Evolutionary conservation across 2,329 filamentous ascomycete species (phyloP).

Genomic region (Hymenoscyphus fraxineus): DNA sequence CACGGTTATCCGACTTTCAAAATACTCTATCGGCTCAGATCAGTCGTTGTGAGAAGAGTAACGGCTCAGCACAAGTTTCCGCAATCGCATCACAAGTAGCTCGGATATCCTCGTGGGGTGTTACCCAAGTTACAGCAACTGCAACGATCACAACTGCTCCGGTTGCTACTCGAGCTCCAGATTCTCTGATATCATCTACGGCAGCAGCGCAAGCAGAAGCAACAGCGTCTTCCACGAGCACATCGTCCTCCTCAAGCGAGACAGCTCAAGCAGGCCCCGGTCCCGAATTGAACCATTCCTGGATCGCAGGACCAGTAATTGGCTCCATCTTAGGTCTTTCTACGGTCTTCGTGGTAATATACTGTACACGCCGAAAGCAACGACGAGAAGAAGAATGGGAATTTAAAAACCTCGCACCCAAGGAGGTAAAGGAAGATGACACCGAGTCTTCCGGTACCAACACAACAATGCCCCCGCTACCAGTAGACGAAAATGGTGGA

Average conservation of each 20-base stretch:
- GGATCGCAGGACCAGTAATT: slow-evolving; percentile 29
- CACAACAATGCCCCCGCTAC: background rate
- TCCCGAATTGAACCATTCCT: slow-evolving; percentile 17
- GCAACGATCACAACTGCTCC: background rate
- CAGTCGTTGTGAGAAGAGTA: slow-evolving; percentile 21
- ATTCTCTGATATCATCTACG: background rate
- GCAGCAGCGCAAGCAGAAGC: background rate
- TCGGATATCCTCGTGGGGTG: slow-evolving; percentile 10
- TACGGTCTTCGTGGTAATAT: slow-evolving; percentile 28
- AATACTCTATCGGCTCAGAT: slow-evolving; percentile 15
- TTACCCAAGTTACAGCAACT: background rate
- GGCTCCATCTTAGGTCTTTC: slow-evolving; percentile 27
- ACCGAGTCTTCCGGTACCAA: slow-evolving; percentile 2
- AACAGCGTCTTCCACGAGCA: background rate
- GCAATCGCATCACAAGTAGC: slow-evolving; percentile 24
- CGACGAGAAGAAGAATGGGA: slow-evolving; percentile 15
- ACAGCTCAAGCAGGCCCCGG: slow-evolving; percentile 6
- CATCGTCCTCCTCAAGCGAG: slow-evolving; percentile 4
- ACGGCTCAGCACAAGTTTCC: slow-evolving; percentile 15
- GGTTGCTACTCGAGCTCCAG: background rate
- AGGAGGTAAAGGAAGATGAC: slow-evolving; percentile 13
- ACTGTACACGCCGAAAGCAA: slow-evolving; percentile 26
- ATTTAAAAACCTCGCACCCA: slow-evolving; percentile 6
- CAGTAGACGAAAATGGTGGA: slow-evolving; percentile 5
- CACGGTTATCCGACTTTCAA: slow-evolving; percentile 9